Evolutionary conservation across 2,329 filamentous ascomycete species (phyloP).

Genomic region (Sphaerulina populicola): DNA sequence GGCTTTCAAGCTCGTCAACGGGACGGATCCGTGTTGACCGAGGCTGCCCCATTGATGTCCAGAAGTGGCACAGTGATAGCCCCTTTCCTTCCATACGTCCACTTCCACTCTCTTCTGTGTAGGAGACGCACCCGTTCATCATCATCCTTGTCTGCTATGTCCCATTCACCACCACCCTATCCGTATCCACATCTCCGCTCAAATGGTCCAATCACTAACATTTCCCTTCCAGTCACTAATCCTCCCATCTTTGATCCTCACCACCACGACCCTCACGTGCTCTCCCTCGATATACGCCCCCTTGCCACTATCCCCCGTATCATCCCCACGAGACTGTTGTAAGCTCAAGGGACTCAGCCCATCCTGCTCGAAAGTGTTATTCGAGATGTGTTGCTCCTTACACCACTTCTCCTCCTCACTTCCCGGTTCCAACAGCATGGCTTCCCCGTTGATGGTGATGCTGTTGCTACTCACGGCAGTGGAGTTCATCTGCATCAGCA

Average conservation of each 20-base stretch:
- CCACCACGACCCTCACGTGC: slow-evolving; percentile 79
- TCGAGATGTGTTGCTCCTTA: slow-evolving; percentile 73
- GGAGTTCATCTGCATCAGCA: slow-evolving; percentile 86
- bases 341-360: slow-evolving; percentile 8
- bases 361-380: slow-evolving; percentile 57
- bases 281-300: slow-evolving; percentile 69
- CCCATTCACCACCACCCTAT: slow-evolving; percentile 1
- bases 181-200: not conserved
- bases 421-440: slow-evolving; percentile 61
- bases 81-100: no score
- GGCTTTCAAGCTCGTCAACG: no score
- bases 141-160: not conserved
- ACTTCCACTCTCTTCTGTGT: no score
- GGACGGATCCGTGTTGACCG: no score
- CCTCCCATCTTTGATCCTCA: slow-evolving; percentile 72
- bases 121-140: no score
- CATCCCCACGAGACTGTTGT: slow-evolving; percentile 14
- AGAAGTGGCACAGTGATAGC: no score
- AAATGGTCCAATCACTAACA: slow-evolving; percentile 63
- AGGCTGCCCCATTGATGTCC: no score
- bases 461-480: slow-evolving; percentile 80
- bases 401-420: slow-evolving; percentile 80
- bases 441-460: slow-evolving; percentile 86
- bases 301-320: slow-evolving; percentile 37
- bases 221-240: slow-evolving; percentile 95